These are phyloP conservation scores for Coleophoma crateriformis DNA, from an alignment of 2,329 filamentous ascomycete genomes.

Conservation along the genomic window DNA sequence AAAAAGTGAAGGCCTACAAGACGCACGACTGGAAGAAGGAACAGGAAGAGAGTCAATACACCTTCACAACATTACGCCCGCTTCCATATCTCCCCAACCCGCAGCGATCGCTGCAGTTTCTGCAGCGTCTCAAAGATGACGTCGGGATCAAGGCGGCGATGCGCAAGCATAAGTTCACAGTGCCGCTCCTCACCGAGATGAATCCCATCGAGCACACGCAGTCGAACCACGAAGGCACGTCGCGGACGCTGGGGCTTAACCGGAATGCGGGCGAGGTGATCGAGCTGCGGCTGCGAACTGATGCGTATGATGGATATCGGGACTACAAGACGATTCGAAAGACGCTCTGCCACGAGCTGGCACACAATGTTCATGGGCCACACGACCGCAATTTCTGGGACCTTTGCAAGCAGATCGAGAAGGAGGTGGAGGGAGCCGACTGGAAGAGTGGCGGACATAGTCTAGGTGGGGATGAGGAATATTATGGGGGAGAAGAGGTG, in stretches of 20 bases:
- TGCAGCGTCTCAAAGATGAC: slow-evolving; percentile 73
- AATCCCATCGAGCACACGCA: slow-evolving; percentile 77
- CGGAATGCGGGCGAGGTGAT: slow-evolving; percentile 85
- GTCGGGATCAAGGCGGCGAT: slow-evolving; percentile 81
- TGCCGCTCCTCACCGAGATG: slow-evolving; percentile 91
- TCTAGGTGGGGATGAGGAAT: slow-evolving; percentile 49
- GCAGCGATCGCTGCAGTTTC: slow-evolving; percentile 62
- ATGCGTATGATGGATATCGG: slow-evolving; percentile 88
- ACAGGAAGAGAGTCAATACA: slow-evolving; percentile 57
- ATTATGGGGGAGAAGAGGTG: slow-evolving; percentile 48
- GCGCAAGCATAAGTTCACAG: slow-evolving; percentile 77
- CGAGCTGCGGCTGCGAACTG: slow-evolving; percentile 83
- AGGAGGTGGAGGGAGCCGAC: slow-evolving; percentile 75
- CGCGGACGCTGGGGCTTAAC: slow-evolving; percentile 79
- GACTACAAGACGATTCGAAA: slow-evolving; percentile 89
- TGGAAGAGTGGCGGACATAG: slow-evolving; percentile 67
- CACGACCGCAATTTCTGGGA: slow-evolving; percentile 91
- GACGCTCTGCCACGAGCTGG: slow-evolving; percentile 90
- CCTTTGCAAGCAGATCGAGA: slow-evolving; percentile 79
- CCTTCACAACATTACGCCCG: slow-evolving; percentile 72
- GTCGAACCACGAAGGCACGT: slow-evolving; percentile 63
- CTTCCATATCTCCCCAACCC: slow-evolving; percentile 74
- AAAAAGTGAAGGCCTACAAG: slow-evolving; percentile 33
- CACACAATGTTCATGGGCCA: slow-evolving; percentile 81
- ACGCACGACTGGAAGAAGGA: slow-evolving; percentile 39